These are phyloP conservation scores for Gnomoniopsis smithogilvyi DNA, from an alignment of 2,329 filamentous ascomycete species.

Conservation along the genomic window DNA sequence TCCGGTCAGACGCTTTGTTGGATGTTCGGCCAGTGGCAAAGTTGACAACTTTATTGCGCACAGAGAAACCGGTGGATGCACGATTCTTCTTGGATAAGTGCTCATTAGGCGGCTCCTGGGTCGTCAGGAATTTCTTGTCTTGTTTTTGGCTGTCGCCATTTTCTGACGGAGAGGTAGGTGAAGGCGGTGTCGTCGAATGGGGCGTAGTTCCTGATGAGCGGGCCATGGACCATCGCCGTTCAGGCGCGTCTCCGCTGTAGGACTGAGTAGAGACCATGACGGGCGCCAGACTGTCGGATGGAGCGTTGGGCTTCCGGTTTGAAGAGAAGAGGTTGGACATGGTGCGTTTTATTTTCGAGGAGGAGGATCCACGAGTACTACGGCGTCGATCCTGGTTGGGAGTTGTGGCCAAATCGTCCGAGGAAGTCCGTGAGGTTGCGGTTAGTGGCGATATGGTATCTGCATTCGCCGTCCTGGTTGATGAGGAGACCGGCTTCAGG, in stretches of 20 bases:
- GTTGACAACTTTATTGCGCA: constrained; percentile 47
- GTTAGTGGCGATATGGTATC: constrained; percentile 5
- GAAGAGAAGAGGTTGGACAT: constrained; percentile 46
- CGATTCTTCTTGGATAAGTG: constrained; percentile 50
- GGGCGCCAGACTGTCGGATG: constrained; percentile 24
- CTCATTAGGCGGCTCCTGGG: constrained; percentile 39
- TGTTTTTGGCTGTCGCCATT: constrained; percentile 27
- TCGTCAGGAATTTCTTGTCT: constrained; percentile 23
- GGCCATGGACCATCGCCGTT: constrained; percentile 44
- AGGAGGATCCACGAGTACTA: constrained; percentile 38
- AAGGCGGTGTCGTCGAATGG: constrained; percentile 48
- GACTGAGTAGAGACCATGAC: constrained; percentile 15
- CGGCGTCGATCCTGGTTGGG: constrained; percentile 34
- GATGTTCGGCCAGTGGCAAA: constrained; percentile 34
- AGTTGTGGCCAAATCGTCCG: constrained; percentile 25
- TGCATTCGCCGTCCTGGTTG: constrained; percentile 1
- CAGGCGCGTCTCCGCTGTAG: constrained; percentile 21
- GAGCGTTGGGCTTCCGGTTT: constrained; percentile 34
- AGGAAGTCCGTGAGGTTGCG: constrained; percentile 14
- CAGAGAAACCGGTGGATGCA: constrained; percentile 46
- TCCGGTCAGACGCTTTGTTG: constrained; percentile 24
- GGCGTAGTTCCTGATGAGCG: constrained; percentile 40
- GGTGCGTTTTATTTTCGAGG: constrained; percentile 45
- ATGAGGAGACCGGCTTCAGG: background rate
- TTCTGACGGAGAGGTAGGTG: constrained; percentile 42